phyloP scores from a whole-genome alignment of 2,329 filamentous ascomycete genomes.

The Westerdykella aurantiaca region DNA sequence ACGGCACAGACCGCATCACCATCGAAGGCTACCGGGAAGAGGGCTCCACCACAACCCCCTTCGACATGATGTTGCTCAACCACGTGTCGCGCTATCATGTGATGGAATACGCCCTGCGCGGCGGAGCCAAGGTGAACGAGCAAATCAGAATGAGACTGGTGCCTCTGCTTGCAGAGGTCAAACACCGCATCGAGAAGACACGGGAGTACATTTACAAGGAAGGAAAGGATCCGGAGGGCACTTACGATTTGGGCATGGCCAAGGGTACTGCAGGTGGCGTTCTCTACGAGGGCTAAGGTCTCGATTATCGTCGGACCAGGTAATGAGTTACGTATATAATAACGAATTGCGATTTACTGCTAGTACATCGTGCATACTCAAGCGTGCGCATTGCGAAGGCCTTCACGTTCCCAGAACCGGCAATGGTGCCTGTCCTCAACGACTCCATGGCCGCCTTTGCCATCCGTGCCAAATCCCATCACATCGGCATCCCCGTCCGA shows the following conservation, averaged over 20 bases:
- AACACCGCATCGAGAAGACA: constrained; percentile 45
- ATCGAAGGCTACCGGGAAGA: constrained; percentile 60
- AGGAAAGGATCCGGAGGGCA: constrained; percentile 50
- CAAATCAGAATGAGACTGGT: constrained; percentile 44
- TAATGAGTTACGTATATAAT: no score
- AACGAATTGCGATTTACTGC: no score
- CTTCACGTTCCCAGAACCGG: no score
- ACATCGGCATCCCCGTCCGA: neutral
- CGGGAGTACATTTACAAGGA: constrained; percentile 49
- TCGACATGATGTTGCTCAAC: constrained; percentile 65
- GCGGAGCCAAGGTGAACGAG: constrained; percentile 45
- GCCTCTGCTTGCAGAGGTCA: constrained; percentile 45
- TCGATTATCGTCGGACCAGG: no score
- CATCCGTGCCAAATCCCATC: neutral
- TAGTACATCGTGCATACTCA: no score
- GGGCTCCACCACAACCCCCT: constrained; percentile 61
- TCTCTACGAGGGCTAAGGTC: constrained; percentile 3
- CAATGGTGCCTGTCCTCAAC: neutral
- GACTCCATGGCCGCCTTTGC: neutral
- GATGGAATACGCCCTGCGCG: constrained; percentile 49
- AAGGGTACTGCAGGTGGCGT: constrained; percentile 7
- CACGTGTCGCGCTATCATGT: constrained; percentile 56
- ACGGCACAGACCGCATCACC: constrained; percentile 47
- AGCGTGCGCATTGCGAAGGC: no score
- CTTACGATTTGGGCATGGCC: constrained; percentile 43